phyloP scores from a whole-genome alignment of 75 land plant genomes.

The Adiantum capillusveneris region DNA sequence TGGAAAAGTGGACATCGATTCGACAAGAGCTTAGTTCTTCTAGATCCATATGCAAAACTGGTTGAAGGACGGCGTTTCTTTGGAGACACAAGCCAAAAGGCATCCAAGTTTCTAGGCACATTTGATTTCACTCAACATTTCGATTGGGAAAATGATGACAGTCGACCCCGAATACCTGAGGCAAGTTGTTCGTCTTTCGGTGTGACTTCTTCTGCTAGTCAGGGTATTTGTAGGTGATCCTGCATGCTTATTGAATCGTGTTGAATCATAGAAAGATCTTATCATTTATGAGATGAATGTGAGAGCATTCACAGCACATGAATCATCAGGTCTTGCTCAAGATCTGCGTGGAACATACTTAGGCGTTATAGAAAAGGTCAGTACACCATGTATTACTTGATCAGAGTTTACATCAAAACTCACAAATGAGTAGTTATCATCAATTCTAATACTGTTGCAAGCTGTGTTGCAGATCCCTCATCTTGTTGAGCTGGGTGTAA shows the following conservation, averaged over 20 bases:
- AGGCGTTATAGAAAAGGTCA: constrained; percentile 84
- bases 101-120: constrained; percentile 60
- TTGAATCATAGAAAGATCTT: constrained; percentile 65
- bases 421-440: too few relatives aligned
- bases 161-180: constrained; percentile 73
- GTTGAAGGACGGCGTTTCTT: constrained; percentile 78
- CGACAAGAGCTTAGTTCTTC: constrained; percentile 50
- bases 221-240: neutral
- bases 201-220: too few relatives aligned
- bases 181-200: constrained; percentile 19
- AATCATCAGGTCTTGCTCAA: constrained; percentile 68
- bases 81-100: constrained; percentile 60
- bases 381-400: neutral
- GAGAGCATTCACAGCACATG: constrained; percentile 87
- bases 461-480: constrained; percentile 69
- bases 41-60: constrained; percentile 95
- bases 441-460: too few relatives aligned
- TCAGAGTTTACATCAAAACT: too few relatives aligned
- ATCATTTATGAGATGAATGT: constrained; percentile 98
- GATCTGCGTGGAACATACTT: constrained; percentile 71
- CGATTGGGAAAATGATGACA: constrained; percentile 76
- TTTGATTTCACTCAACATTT: constrained; percentile 68
- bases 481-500: constrained; percentile 85
- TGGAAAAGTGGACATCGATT: constrained; percentile 88
- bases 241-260: neutral